Evolutionary conservation across 345 rosid genomes (phyloP), one percentile per base, ranked within the genome.

Genomic region (Kernera saxatilis): DNA sequence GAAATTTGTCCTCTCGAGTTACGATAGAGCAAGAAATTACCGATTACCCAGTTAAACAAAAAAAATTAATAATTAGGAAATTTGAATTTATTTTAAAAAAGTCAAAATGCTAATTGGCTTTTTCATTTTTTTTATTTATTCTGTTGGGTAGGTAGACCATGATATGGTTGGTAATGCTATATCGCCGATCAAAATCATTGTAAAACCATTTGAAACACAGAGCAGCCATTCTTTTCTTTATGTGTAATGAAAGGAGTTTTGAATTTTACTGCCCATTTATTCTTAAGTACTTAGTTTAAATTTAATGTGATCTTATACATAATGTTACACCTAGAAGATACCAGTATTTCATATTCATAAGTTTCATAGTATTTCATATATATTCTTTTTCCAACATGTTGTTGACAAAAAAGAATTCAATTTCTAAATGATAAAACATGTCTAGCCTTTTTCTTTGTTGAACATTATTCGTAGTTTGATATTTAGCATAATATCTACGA

Each of bases 1-100:
- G 9, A 87, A 84, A 75, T 84, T 82, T 45, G 55, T 44, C 26
- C 67, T 77, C 59, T 33, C 84, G 21, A 74, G 85, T 78, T 70
- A 65, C 73, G 89, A 85, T 33, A 82, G 37, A 48, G 63, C 75
- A 39, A 79, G 76, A 70, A 85, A 61, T 78, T 70, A 72, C 57
- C 67, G 73, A 36, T 63, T 74, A 60, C 84, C 80, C 2, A 69
- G 6, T 0, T 1, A 33, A 32, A 14, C 12, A 6, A 4, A 21
- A 4, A 2, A 36, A 22, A 32, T 64, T 35, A 7, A 6, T 26
- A 32, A 13, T 70, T 60, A 51, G 73, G 19, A 26, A 21, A 27
- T 48, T 66, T 49, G 50, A 57, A 19, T 27, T 46, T 56, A 0
- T 3, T 23, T 2, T 1, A 1, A 55, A 18, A 48, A 29, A 40